Base-by-base conservation (phyloP, 2,329 filamentous ascomycete species). In the Beauveria pseudobassiana region DNA sequence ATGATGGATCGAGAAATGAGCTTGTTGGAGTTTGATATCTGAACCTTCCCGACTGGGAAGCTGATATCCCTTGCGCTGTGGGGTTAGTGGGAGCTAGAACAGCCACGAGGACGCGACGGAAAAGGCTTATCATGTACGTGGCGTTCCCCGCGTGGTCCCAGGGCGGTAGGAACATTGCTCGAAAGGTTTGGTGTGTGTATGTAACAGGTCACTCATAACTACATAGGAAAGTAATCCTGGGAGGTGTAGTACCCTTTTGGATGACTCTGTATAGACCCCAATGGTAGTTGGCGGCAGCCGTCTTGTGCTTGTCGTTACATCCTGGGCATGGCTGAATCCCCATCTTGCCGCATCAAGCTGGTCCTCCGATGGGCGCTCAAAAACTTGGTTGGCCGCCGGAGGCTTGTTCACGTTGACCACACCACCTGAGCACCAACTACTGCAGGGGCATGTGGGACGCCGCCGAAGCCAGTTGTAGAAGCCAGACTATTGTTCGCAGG, bases 41-140 rank as follows among this genome's bases (percentile, higher is more conserved):
- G n/a, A 59, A 59, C 56, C 56, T 59, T 49, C 56, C 56, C n/a
- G 43, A 59, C 16, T 22, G 24, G 56, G 56, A 52, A 59, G 48
- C 24, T 51, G 5, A 38, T 30, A 30, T 16, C 18, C 12, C n/a
- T 24, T 20, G 16, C 30, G 12, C 8, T 51, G 56, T 52, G 56
- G 56, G 56, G 54, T 26, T 22, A 20, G 18, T 38, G 18, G 24
- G 5, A 16, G 16, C 16, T 48, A 16, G 38, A 16, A 38, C 22
- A 18, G 22, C 56, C 46, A 51, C 55, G 55, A 49, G 55, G 55
- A 18, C 45, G 20, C 20, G 20, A 49, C 30, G 9, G 30, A n/a
- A 34, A 14, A n/a, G 42, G 45, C 45, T 30, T 34, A n/a, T 59
- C 48, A 26, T 43, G 34, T 51, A 43, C 38, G 56, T 59, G 56